phyloP scores from a whole-genome alignment of 495 filamentous ascomycete genomes.

The Diplogelasinospora grovesii region DNA sequence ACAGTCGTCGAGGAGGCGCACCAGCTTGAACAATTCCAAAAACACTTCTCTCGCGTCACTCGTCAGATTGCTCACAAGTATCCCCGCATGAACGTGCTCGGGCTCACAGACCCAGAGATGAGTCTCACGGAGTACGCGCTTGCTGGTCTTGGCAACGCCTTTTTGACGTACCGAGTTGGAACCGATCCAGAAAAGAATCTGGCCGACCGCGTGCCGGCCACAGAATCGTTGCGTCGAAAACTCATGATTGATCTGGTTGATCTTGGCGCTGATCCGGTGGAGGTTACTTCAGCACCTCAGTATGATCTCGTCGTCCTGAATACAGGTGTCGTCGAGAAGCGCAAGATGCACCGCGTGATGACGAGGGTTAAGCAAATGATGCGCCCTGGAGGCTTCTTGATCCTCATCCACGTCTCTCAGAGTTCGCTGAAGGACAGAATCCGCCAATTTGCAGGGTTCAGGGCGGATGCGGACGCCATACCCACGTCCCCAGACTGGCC shows the following conservation, averaged over 20 bases:
- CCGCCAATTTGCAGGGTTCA: conserved; percentile 5
- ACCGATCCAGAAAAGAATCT: conserved; percentile 14
- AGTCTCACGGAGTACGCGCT: conserved; percentile 26
- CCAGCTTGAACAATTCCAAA: conserved; percentile 23
- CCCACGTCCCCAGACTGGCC: conserved; percentile 27
- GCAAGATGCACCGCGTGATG: conserved; percentile 6
- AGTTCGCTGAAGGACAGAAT: conserved; percentile 17
- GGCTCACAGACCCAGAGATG: conserved; percentile 22
- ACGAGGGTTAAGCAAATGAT: conserved; percentile 24
- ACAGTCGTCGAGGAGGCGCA: conserved; percentile 23
- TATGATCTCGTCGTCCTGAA: conserved; percentile 36
- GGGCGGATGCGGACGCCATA: not conserved
- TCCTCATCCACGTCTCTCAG: conserved; percentile 24
- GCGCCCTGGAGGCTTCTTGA: conserved; percentile 35
- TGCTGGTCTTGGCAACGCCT: conserved; percentile 25
- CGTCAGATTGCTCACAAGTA: conserved; percentile 37
- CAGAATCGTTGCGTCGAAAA: conserved; percentile 12
- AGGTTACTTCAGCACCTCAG: not conserved
- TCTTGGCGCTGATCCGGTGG: conserved; percentile 8
- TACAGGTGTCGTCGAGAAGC: conserved; percentile 22
- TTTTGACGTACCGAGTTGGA: conserved; percentile 25
- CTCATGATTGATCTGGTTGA: conserved; percentile 20
- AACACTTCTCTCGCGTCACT: conserved; percentile 29
- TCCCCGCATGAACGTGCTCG: conserved; percentile 36
- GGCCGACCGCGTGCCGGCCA: not conserved